Evolutionary conservation across 176 grass and related monocot genomes (phyloP).

Genomic region (Coix lacrymajobi): DNA sequence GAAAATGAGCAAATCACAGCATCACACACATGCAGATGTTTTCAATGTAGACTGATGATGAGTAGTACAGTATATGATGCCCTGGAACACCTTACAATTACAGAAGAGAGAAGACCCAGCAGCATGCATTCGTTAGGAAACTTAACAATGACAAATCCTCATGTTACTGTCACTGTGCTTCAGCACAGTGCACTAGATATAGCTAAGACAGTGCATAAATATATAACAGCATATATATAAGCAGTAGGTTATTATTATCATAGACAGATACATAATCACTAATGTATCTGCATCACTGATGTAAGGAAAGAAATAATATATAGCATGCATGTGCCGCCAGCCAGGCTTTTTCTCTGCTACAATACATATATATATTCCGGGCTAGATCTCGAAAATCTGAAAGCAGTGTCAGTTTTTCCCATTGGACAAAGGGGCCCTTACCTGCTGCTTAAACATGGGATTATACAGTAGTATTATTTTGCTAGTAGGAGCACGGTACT

Average conservation of each 20-base stretch:
- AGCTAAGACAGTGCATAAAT: background rate
- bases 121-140: background rate
- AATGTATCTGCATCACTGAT: background rate
- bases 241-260: no score
- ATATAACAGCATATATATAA: background rate
- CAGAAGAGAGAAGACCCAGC: background rate
- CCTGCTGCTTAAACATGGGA: background rate
- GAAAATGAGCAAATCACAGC: background rate
- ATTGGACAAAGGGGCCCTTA: background rate
- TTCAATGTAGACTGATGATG: background rate
- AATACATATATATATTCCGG: background rate
- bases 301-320: background rate
- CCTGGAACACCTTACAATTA: background rate
- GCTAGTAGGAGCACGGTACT: background rate
- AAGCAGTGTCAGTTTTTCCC: conserved; percentile 7
- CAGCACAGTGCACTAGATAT: background rate
- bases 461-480: background rate
- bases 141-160: background rate
- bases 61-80: background rate
- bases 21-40: conserved; percentile 9
- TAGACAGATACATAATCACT: background rate
- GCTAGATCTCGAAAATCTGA: conserved; percentile 22
- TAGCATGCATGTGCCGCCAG: background rate
- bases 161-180: background rate
- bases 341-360: conserved; percentile 5